phyloP scores from a whole-genome alignment of 208 protist genomes.

The Trypanosoma avium region DNA sequence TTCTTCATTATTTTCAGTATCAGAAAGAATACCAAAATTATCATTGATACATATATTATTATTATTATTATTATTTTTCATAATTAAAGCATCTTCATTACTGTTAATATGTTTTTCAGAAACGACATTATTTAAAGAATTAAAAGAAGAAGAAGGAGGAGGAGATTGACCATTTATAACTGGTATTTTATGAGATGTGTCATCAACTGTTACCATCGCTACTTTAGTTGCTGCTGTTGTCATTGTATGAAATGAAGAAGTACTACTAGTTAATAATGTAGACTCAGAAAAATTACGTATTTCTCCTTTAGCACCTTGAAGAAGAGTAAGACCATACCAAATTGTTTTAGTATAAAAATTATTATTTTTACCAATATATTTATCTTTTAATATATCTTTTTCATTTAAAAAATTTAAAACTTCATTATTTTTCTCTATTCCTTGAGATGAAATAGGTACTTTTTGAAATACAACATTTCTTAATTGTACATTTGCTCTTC shows the following conservation, averaged over 20 bases:
- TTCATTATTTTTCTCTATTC: background rate
- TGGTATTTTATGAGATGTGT: background rate
- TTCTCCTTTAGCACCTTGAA: slow-evolving; percentile 21
- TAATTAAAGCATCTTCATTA: background rate
- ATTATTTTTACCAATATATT: background rate
- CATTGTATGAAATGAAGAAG: background rate
- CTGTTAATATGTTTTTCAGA: background rate
- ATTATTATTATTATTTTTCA: background rate
- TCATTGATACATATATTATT: no score
- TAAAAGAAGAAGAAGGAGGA: no score
- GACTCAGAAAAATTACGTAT: slow-evolving; percentile 4
- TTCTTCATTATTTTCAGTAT: background rate
- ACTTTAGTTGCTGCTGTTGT: background rate
- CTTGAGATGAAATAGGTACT: background rate
- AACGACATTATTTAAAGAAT: no score
- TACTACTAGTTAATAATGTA: background rate
- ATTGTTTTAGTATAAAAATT: background rate
- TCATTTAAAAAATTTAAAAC: background rate
- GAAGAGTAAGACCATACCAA: slow-evolving; percentile 19
- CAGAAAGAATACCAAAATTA: background rate
- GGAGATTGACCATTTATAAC: background rate
- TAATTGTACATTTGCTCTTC: slow-evolving; percentile 12
- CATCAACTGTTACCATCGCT: background rate
- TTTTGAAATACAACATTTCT: slow-evolving; percentile 17
- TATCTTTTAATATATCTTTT: background rate